A percentile compares a stretch with the other conserved stretches of the same genome.
Conservation (phyloP, 148 eudicot genomes). For the Oxyria digyna region DNA sequence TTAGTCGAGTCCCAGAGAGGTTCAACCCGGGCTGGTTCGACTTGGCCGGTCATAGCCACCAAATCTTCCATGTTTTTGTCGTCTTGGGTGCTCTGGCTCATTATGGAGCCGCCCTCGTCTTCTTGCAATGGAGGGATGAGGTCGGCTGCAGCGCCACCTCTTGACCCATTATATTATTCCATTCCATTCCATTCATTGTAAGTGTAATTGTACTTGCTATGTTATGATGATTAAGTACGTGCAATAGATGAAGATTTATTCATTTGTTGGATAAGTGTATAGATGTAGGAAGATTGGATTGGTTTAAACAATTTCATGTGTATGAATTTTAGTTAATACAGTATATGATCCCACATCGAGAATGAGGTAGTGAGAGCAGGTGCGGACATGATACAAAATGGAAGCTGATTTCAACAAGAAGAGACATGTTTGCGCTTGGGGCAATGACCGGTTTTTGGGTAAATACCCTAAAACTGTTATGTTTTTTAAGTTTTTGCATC, state of each 20-base stretch:
- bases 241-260: neutral
- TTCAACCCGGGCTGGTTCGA: slow-evolving; percentile 90
- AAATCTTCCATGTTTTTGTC: slow-evolving; percentile 84
- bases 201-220: neutral
- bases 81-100: slow-evolving; percentile 85
- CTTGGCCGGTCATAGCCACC: slow-evolving; percentile 86
- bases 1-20: slow-evolving; percentile 73
- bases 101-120: slow-evolving; percentile 64
- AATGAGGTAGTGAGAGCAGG: neutral
- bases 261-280: slow-evolving; percentile 6
- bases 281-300: neutral
- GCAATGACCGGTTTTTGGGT: too few species aligned
- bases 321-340: neutral
- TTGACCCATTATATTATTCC: neutral
- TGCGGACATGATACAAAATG: neutral
- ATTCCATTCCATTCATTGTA: neutral
- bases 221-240: neutral
- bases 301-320: neutral
- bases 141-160: slow-evolving; percentile 28
- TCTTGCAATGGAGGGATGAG: slow-evolving; percentile 40
- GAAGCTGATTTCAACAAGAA: neutral
- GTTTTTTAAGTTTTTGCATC: too few species aligned
- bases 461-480: too few species aligned
- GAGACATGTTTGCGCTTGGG: slow-evolving; percentile 7
- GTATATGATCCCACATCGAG: slow-evolving; percentile 2